Base-by-base conservation (phyloP, 768 basidiomycete species). In the Podaxis sp. region DNA sequence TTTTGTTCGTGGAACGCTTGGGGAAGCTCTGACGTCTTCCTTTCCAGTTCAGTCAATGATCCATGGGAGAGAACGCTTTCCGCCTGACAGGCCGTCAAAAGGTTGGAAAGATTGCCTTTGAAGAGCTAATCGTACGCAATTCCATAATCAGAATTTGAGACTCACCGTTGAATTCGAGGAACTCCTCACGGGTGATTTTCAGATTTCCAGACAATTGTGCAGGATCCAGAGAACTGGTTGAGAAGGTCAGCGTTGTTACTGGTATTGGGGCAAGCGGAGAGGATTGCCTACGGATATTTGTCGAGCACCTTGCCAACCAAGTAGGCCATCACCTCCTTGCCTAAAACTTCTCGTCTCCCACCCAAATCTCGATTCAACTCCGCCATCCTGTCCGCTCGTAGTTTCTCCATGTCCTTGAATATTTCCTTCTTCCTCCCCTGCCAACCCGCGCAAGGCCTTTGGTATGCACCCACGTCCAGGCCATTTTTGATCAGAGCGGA, bases 291-390 rank as follows among this genome's bases (percentile, higher is more conserved):
- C 59, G 59, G 59, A 14, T 55, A 55, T 28, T 38, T 37, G 3
- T 61, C 36, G 9, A 61, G 21, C 1, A 61, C 44, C n/a, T 13
- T 36, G 9, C 36, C 44, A 25, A 61, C 46, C 35, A 61, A 27
- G 25, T 37, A 61, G 0, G 47, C 59, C 52, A 48, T 37, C 16
- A 61, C 18, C 16, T 61, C 35, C 25, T 61, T 61, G 11, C 23
- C 46, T 5, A 61, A 21, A 13, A 2, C 16, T 5, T 10, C 42
- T 9, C 48, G 38, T 11, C 4, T 35, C 5, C 13, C 32, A 23
- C 0, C 6, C 32, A 36, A 40, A 28, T 36, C 18, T 37, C 37
- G 37, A 1, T 38, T 25, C 14, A 47, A 23, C 23, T 38, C 51
- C 6, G n/a, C 7, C 38, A 11, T 44, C 13, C 27, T 23, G 9